Evolutionary conservation across 805 yeast genomes (phyloP).

Genomic region (Candida ipomoeae): DNA sequence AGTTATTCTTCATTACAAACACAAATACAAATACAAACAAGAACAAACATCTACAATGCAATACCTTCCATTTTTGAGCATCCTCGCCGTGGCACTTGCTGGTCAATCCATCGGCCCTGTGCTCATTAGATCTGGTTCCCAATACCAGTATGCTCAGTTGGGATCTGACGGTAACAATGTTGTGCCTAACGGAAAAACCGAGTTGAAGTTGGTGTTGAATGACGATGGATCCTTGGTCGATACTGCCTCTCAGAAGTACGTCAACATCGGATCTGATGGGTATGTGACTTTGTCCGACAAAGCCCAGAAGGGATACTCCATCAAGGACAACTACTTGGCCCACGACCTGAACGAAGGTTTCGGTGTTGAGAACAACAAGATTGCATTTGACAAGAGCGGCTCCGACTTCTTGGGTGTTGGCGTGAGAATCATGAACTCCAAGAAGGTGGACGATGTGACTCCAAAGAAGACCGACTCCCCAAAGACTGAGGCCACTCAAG

Average conservation of each 20-base stretch:
- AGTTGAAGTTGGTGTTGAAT: slow-evolving; percentile 19
- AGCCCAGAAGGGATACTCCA: slow-evolving; percentile 12
- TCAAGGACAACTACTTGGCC: slow-evolving; percentile 4
- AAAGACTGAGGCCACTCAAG: too few relatives aligned
- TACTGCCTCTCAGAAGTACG: slow-evolving; percentile 15
- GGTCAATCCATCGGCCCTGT: slow-evolving; percentile 19
- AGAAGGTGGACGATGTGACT: slow-evolving; percentile 2
- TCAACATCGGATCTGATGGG: slow-evolving; percentile 12
- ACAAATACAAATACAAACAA: background rate
- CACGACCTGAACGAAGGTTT: background rate
- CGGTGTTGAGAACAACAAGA: background rate
- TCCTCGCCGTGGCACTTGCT: slow-evolving; percentile 24
- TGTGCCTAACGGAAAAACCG: slow-evolving; percentile 12
- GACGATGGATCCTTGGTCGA: slow-evolving; percentile 23
- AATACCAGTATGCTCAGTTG: slow-evolving; percentile 19
- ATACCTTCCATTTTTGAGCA: slow-evolving; percentile 17
- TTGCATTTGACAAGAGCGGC: slow-evolving; percentile 2
- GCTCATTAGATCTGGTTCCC: slow-evolving; percentile 25
- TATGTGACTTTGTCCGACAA: slow-evolving; percentile 6
- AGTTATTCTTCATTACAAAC: background rate
- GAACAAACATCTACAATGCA: slow-evolving; percentile 2
- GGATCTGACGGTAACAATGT: slow-evolving; percentile 8
- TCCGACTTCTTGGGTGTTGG: slow-evolving; percentile 7
- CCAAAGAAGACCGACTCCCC: background rate
- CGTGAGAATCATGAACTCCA: slow-evolving; percentile 4